Evolutionary conservation across 768 basidiomycete species (phyloP), one percentile per base, ranked within the genome.

Genomic region (Pleurotus salmoneostramineus): DNA sequence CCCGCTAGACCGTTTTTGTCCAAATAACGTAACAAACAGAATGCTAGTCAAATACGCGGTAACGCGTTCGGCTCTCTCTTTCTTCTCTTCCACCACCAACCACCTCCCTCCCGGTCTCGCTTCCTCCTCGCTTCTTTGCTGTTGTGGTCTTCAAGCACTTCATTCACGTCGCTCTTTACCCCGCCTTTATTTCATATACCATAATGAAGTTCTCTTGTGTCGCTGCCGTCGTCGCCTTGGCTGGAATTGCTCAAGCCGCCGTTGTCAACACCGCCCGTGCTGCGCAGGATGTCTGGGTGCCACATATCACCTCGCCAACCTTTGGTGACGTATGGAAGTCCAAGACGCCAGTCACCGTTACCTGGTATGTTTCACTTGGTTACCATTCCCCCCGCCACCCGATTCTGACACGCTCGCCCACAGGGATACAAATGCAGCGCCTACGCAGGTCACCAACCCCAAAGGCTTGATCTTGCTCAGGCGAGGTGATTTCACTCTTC

Each of bases 391-490:
- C 36, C 14, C 32, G 15, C 10, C 11, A 27, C 50, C 12, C 42
- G 15, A 44, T 42, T 14, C 6, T 50, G 10, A 36, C 7, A 33
- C 45, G 12, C 5, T 21, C 15, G n/a, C 32, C 57, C 44, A 12
- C 40, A 80, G 77, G 79, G 73, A 74, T 52, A 71, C 72, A 0
- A 63, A 73, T 10, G 62, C 75, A 55, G 71, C 74, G 0, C 79
- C 79, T 0, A 60, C 37, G 5, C 62, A 72, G 15, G 77, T 80
- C 59, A 78, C 79, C 31, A 81, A 81, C 63, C 49, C 47, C 27
- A 51, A 40, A 1, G 68, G 69, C 7, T 10, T 31, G 12, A 58
- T 71, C 8, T 63, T 69, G 2, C 63, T 70, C 5, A 15, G 64
- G 61, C 15, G 67, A 64, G 64, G 64, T 21, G 69, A 31, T 65